These are phyloP conservation scores for Ustilaginoidea virens DNA, from an alignment of 2,329 filamentous ascomycete species.

Conservation along the genomic window DNA sequence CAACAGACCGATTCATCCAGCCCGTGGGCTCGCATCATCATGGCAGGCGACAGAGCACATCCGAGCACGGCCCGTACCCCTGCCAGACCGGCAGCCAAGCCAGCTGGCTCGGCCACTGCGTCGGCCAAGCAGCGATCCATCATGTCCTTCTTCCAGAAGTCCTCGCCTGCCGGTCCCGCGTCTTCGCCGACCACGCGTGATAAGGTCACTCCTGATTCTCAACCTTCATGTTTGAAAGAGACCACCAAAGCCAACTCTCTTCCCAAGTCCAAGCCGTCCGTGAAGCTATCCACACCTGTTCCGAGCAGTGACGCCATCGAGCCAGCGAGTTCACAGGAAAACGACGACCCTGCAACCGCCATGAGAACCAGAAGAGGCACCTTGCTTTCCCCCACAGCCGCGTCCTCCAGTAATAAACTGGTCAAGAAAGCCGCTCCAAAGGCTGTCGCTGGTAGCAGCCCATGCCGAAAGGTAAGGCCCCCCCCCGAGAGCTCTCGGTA, in stretches of 20 bases:
- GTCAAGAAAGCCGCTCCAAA: conserved; percentile 1
- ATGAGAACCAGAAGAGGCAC: conserved; percentile 30
- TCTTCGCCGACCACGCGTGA: conserved; percentile 17
- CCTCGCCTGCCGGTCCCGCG: conserved; percentile 18
- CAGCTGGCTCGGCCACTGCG: conserved; percentile 10
- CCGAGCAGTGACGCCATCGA: conserved; percentile 67
- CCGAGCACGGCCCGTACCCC: conserved; percentile 4
- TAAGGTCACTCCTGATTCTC: conserved; percentile 17
- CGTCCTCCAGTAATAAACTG: conserved; percentile 13
- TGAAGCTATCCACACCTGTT: conserved; percentile 45
- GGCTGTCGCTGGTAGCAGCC: conserved; percentile 44
- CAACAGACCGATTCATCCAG: not conserved
- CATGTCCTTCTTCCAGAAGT: conserved; percentile 28
- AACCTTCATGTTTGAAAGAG: conserved; percentile 23
- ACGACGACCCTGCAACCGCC: conserved; percentile 32
- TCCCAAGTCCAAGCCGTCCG: conserved; percentile 23
- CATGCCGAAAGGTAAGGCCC: conserved; percentile 57
- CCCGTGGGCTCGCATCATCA: not conserved
- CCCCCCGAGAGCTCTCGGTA: not conserved
- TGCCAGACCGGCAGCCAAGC: conserved; percentile 2
- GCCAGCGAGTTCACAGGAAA: conserved; percentile 53
- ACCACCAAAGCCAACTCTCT: conserved; percentile 25
- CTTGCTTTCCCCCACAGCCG: conserved; percentile 16
- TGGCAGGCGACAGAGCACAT: conserved; percentile 4
- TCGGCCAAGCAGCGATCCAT: conserved; percentile 26